Evolutionary conservation across 768 basidiomycete species (phyloP).

Genomic region (Pulveroboletus sp.): DNA sequence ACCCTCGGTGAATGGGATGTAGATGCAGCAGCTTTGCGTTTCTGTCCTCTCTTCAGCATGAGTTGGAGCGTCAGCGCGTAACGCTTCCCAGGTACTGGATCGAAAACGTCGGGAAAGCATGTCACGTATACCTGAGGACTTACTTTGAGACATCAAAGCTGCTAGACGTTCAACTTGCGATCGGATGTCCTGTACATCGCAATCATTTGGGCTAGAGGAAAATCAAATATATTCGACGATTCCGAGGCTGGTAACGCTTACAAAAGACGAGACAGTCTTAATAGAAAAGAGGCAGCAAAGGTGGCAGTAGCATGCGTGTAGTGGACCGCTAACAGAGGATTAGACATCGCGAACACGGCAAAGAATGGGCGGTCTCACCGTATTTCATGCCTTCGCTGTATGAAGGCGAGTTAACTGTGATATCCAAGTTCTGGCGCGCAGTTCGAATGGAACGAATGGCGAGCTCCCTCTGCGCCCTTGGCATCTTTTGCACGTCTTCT

Average conservation of each 20-base stretch:
- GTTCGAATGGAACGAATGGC: constrained; percentile 83
- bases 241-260: constrained; percentile 37
- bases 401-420: constrained; percentile 78
- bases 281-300: constrained; percentile 86
- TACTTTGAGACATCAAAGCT: constrained; percentile 75
- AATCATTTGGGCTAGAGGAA: constrained; percentile 71
- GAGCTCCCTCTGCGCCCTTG: constrained; percentile 68
- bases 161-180: constrained; percentile 77
- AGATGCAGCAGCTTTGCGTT: constrained; percentile 51
- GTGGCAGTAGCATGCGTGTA: constrained; percentile 92
- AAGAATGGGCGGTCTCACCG: constrained; percentile 43
- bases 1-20: constrained; percentile 60
- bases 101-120: constrained; percentile 7
- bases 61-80: constrained; percentile 88
- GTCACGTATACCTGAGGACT: constrained; percentile 21
- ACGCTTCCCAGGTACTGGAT: constrained; percentile 83
- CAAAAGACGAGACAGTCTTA: constrained; percentile 87
- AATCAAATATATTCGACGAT: neutral
- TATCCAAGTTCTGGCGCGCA: constrained; percentile 76
- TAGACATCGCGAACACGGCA: constrained; percentile 1
- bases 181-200: constrained; percentile 71
- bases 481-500: constrained; percentile 85
- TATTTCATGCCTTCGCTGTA: constrained; percentile 94
- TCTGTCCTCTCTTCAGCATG: constrained; percentile 79
- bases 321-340: constrained; percentile 61